Base-by-base conservation (phyloP, 345 rosid genomes). In the Salix arbutifolia region DNA sequence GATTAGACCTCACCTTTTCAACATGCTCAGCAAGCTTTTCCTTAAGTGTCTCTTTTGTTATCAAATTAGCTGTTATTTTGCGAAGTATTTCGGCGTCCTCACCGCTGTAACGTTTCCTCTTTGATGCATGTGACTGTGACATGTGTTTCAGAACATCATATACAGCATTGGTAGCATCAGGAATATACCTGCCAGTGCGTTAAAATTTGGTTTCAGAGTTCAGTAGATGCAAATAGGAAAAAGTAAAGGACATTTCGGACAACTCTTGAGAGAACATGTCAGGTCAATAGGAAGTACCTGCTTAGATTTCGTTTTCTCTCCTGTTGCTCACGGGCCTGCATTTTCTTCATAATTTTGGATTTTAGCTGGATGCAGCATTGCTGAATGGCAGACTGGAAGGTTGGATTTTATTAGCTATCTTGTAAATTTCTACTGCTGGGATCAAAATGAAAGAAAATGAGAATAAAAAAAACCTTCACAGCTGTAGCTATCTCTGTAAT, bases 311-410 rank as follows among this genome's bases (percentile, higher is more conserved):
- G 83, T 81, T 93, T 93, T 46, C 97, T 84, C 86, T 91, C 97
- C 86, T 95, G 97, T 69, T 93, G 98, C 77, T 95, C 98, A 58
- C 96, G 94, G 2, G 94, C 96, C 81, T 91, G 99, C 76, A 90
- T 75, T 84, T 85, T 93, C 88, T 86, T 91, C 65, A 91, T 81
- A 80, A 95, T 93, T 86, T 95, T 95, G 67, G 89, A 85, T 85
- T 93, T 93, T 38, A 95, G 91, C 86, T 93, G 99, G 86, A 85
- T 87, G 89, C 99, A 95, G 84, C 99, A 95, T 79, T 95, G 98
- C 84, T 93, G 92, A 78, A 93, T 83, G 66, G 97, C 99, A 79
- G 87, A 86, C 99, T 95, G 87, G 26, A 83, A n/a, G 79, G 75
- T 42, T 5, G 44, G 44, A 69, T 9, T 77, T 8, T 38, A 68